These are phyloP conservation scores for Cladophialophora bantiana DNA, from an alignment of 2,329 filamentous ascomycete genomes.

Conservation along the genomic window DNA sequence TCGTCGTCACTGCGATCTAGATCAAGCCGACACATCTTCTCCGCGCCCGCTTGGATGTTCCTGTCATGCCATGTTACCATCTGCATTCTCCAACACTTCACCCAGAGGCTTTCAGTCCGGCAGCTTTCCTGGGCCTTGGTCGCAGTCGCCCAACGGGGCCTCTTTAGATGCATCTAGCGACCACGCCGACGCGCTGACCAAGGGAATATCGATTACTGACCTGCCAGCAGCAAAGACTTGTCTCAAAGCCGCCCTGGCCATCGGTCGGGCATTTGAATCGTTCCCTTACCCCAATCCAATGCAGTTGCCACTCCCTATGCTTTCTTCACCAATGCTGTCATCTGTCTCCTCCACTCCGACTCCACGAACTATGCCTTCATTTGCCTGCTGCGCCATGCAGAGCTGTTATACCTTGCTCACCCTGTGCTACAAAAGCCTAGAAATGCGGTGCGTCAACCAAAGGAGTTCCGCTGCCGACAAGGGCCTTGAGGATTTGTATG, in stretches of 20 bases:
- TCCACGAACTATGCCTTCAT: constrained; percentile 23
- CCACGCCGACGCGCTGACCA: neutral
- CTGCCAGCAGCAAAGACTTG: constrained; percentile 17
- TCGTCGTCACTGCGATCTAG: constrained; percentile 22
- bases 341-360: neutral
- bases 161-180: constrained; percentile 7
- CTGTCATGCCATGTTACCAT: constrained; percentile 8
- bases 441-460: constrained; percentile 14
- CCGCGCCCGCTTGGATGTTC: constrained; percentile 8
- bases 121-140: constrained; percentile 1
- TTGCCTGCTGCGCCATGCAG: constrained; percentile 29
- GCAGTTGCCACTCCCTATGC: constrained; percentile 2
- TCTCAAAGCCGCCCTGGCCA: constrained; percentile 19
- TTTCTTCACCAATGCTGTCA: constrained; percentile 14
- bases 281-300: constrained; percentile 25
- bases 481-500: constrained; percentile 22
- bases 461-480: constrained; percentile 12
- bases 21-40: neutral
- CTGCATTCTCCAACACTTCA: constrained; percentile 14
- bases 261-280: constrained; percentile 21
- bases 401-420: constrained; percentile 24
- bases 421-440: constrained; percentile 22
- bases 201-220: constrained; percentile 11
- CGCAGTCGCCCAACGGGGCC: neutral
- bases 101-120: constrained; percentile 2